Conservation (phyloP, 2,329 filamentous ascomycete genomes). For the Penicillium polonicum region DNA sequence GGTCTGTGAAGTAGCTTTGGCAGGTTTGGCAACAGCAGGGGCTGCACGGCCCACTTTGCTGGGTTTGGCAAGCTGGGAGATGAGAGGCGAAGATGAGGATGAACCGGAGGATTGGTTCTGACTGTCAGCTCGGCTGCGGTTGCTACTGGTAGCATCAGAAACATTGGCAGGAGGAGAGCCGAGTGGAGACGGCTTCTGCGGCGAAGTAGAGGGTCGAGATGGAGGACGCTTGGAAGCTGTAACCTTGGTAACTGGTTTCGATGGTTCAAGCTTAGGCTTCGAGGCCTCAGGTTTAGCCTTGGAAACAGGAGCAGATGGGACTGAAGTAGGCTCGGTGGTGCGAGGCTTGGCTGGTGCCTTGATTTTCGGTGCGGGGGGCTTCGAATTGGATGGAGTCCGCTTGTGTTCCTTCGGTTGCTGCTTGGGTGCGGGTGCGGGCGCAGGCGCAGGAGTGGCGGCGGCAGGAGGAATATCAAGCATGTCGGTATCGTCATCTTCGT, state of each 20-base stretch:
- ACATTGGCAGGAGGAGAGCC: conserved; percentile 62
- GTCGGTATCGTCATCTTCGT: conserved; percentile 44
- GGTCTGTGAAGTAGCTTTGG: conserved; percentile 14
- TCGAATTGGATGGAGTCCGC: conserved; percentile 17
- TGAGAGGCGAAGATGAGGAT: conserved; percentile 46
- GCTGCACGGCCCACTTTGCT: conserved; percentile 23
- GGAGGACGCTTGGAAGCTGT: conserved; percentile 38
- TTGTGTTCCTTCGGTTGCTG: conserved; percentile 21
- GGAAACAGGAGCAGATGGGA: conserved; percentile 24
- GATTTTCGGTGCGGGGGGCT: conserved; percentile 19
- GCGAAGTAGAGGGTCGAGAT: conserved; percentile 50
- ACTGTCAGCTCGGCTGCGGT: conserved; percentile 40
- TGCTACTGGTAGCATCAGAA: conserved; percentile 54
- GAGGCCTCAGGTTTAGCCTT: conserved; percentile 18
- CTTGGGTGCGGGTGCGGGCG: conserved; percentile 16
- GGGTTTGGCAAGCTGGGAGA: conserved; percentile 38
- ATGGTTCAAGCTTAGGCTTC: conserved; percentile 25
- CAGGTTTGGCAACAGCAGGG: conserved; percentile 22
- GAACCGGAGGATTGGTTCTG: conserved; percentile 47
- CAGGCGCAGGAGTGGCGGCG: conserved; percentile 1
- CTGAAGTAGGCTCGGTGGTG: conserved; percentile 12
- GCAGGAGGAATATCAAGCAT: conserved; percentile 38
- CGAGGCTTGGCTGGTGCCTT: conserved; percentile 20
- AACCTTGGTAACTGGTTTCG: conserved; percentile 29
- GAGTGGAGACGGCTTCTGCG: conserved; percentile 62